Conservation (phyloP, 2,329 filamentous ascomycete species). For the Chrysoporthe puriensis region DNA sequence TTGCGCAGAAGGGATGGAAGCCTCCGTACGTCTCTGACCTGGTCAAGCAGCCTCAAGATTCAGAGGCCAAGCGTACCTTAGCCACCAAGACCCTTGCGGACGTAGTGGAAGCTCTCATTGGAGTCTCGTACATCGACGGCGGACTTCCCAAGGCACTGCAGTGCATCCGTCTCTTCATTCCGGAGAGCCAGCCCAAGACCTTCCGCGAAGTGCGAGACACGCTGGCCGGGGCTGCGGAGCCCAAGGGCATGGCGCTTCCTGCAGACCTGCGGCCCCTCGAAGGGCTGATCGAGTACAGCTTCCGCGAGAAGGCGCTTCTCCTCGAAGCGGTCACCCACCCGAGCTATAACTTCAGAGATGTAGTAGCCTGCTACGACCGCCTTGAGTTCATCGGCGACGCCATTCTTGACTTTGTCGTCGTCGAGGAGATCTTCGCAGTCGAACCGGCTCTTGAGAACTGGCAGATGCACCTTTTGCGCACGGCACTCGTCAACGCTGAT, state of each 20-base stretch:
- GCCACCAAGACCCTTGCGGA: slow-evolving; percentile 85
- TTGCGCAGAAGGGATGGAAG: slow-evolving; percentile 69
- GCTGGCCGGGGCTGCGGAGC: slow-evolving; percentile 47
- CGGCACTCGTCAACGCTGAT: slow-evolving; percentile 77
- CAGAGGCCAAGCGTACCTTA: slow-evolving; percentile 44
- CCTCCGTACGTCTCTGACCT: slow-evolving; percentile 59
- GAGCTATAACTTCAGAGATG: slow-evolving; percentile 54
- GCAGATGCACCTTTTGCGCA: slow-evolving; percentile 76
- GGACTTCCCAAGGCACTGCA: slow-evolving; percentile 64
- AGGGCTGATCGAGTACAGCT: slow-evolving; percentile 70
- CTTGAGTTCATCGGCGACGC: slow-evolving; percentile 90
- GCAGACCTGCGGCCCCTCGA: slow-evolving; percentile 58
- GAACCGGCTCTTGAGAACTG: slow-evolving; percentile 48
- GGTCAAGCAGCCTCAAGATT: slow-evolving; percentile 28
- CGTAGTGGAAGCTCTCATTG: slow-evolving; percentile 83
- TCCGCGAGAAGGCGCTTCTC: slow-evolving; percentile 69
- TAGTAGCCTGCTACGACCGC: slow-evolving; percentile 64
- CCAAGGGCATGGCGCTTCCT: slow-evolving; percentile 41
- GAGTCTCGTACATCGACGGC: slow-evolving; percentile 72
- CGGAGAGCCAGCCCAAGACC: slow-evolving; percentile 28
- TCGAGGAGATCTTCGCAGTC: slow-evolving; percentile 59
- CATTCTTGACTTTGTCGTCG: slow-evolving; percentile 78
- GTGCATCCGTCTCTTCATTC: slow-evolving; percentile 70
- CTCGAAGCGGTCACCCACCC: slow-evolving; percentile 81
- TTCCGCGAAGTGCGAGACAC: slow-evolving; percentile 35